phyloP scores from a whole-genome alignment of 768 basidiomycete genomes.

The Fomitopsis serialis region DNA sequence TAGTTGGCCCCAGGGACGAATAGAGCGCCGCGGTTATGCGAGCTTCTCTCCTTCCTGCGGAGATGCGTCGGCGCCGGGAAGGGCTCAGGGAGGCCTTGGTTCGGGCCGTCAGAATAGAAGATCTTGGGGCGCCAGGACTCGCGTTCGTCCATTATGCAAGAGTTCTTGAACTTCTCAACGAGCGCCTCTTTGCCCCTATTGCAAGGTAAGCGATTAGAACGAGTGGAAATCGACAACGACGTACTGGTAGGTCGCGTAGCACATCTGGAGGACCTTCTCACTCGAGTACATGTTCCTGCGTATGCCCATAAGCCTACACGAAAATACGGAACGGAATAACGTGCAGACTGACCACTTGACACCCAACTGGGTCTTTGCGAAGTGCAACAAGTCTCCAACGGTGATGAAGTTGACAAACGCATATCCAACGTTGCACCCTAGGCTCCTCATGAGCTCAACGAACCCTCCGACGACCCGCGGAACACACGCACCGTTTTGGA shows the following conservation, averaged over 20 bases:
- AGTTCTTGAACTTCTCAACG: constrained; percentile 90
- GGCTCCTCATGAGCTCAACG: neutral
- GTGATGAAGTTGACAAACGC: constrained; percentile 90
- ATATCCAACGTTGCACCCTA: constrained; percentile 78
- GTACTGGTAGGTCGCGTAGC: constrained; percentile 89
- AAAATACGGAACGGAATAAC: constrained; percentile 3
- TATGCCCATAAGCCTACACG: neutral
- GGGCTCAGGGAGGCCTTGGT: constrained; percentile 71
- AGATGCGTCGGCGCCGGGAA: constrained; percentile 83
- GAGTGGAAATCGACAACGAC: constrained; percentile 22
- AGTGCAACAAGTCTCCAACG: constrained; percentile 68
- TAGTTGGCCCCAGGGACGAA: constrained; percentile 36
- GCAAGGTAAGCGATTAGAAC: no score
- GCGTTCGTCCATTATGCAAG: constrained; percentile 83
- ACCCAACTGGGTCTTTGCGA: constrained; percentile 70
- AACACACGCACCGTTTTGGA: constrained; percentile 57
- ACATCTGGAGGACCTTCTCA: constrained; percentile 87
- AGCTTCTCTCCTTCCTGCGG: constrained; percentile 77
- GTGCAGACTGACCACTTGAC: constrained; percentile 63
- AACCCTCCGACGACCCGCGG: neutral
- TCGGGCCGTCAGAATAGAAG: constrained; percentile 70
- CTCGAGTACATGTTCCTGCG: constrained; percentile 87
- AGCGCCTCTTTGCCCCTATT: constrained; percentile 82
- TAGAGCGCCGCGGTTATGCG: constrained; percentile 67
- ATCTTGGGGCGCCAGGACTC: constrained; percentile 83